A percentile compares a stretch with the other conserved stretches of the same genome.
These are phyloP conservation scores for Aspergillus nidulans DNA, from an alignment of 495 filamentous ascomycete species.

Conservation along the genomic window DNA sequence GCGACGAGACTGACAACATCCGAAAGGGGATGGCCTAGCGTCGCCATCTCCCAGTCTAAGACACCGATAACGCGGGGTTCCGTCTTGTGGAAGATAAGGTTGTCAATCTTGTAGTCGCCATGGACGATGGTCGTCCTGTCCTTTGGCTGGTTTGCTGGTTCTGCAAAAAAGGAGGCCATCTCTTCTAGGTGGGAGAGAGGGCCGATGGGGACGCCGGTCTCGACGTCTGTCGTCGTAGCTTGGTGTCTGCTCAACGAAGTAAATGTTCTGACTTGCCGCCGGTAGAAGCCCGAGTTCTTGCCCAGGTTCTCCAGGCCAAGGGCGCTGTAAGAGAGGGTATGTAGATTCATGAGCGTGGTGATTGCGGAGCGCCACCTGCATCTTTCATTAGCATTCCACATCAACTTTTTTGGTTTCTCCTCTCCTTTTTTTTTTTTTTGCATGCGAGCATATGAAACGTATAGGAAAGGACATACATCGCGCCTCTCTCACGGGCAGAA, in stretches of 20 bases:
- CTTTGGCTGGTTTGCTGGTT: not conserved
- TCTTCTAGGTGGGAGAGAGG: constrained; percentile 4
- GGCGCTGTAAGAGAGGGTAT: not conserved
- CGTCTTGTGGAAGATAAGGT: constrained; percentile 9
- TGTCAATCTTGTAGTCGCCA: constrained; percentile 14
- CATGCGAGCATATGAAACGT: too few relatives aligned
- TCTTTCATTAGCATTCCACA: not conserved
- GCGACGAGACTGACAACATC: constrained; percentile 1
- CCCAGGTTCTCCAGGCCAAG: not conserved
- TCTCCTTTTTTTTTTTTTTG: too few relatives aligned
- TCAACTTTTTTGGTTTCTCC: too few relatives aligned
- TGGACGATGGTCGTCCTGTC: constrained; percentile 6
- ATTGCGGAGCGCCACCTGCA: constrained; percentile 8
- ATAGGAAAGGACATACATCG: too few relatives aligned
- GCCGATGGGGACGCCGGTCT: not conserved
- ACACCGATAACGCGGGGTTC: constrained; percentile 11
- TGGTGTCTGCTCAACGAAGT: not conserved
- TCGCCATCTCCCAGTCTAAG: constrained; percentile 14
- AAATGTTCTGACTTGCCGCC: constrained; percentile 3
- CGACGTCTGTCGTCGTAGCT: not conserved
- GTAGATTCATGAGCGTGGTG: not conserved
- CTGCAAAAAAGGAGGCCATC: not conserved
- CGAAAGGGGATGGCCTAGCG: constrained; percentile 9
- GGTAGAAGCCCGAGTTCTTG: constrained; percentile 7
- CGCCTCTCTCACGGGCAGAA: too few relatives aligned